Evolutionary conservation across 768 basidiomycete genomes (phyloP), one percentile per base, ranked within the genome.

Genomic region (Lanmaoa pseudosensibilis): DNA sequence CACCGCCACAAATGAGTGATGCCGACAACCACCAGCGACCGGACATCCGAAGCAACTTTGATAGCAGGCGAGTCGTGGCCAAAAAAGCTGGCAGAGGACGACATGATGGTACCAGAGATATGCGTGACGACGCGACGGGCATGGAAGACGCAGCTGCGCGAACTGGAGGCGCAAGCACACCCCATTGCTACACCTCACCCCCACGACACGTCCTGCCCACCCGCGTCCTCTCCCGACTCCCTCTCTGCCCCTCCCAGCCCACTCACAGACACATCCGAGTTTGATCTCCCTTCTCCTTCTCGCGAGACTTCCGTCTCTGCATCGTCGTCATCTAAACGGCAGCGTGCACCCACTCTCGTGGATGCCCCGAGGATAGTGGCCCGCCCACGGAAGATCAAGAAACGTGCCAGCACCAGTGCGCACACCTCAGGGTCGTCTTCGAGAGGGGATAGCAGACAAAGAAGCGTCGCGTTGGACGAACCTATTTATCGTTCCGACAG

Each of bases 401-500:
- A 67, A 50, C 67, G 71, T 6, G 39, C 61, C 1, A 65, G 56
- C 41, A 46, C 51, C 2, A 58, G 59, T 34, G 34, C 59, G n/a
- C 33, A 37, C 62, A 70, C 73, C 11, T 66, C 75, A 1, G 55
- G 69, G 3, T 74, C 74, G 2, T 76, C 76, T 9, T 78, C 80
- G n/a, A 78, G 80, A 58, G 74, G 71, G 13, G 74, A 74, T 30
- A 80, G 79, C 59, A 74, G 77, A 45, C 76, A 75, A 38, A 57
- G 67, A 34, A 54, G 73, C 64, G 50, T 69, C 46, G 73, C 78
- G 0, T 68, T 82, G 4, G 81, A 80, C 30, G 80, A 84, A 39
- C 80, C 81, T n/a, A 82, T 86, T 33, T 86, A 82, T 56, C 69
- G 73, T 39, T 63, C 57, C 54, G 82, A 82, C 64, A 74, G 85